phyloP scores from a whole-genome alignment of 23 red algal species.

The Agarophyton chilense region DNA sequence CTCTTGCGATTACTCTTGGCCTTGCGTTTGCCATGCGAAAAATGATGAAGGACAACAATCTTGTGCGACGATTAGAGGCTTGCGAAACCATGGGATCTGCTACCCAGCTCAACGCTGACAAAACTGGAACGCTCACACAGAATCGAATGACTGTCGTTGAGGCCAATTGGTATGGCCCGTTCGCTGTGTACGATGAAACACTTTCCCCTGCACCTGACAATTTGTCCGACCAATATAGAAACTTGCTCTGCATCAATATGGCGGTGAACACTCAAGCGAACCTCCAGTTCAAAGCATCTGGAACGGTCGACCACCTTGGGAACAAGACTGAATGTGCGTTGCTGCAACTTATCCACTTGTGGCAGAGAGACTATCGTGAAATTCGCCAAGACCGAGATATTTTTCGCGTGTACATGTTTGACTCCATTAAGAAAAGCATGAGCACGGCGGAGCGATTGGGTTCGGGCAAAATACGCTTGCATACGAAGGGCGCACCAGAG shows the following conservation, averaged over 20 bases:
- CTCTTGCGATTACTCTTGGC: slow-evolving; percentile 88
- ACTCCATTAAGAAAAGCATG: slow-evolving; percentile 87
- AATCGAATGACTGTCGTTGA: slow-evolving; percentile 92
- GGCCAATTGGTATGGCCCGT: slow-evolving; percentile 36
- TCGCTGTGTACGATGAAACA: slow-evolving; percentile 46
- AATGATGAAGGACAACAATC: slow-evolving; percentile 97
- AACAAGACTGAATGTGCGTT: slow-evolving; percentile 92
- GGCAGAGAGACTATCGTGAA: slow-evolving; percentile 59
- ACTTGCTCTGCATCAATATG: slow-evolving; percentile 43
- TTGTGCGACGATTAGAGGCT: slow-evolving; percentile 91
- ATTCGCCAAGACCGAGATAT: slow-evolving; percentile 48
- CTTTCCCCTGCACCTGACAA: slow-evolving; percentile 17
- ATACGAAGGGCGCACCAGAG: slow-evolving; percentile 91
- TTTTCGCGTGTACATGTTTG: slow-evolving; percentile 75
- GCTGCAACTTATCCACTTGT: slow-evolving; percentile 69
- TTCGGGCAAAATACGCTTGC: slow-evolving; percentile 31
- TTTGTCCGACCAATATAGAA: slow-evolving; percentile 49
- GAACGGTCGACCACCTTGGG: slow-evolving; percentile 80
- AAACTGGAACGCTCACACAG: slow-evolving; percentile 92
- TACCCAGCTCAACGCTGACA: slow-evolving; percentile 93
- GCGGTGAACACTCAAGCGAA: slow-evolving; percentile 90
- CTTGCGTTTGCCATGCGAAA: slow-evolving; percentile 96
- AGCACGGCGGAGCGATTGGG: slow-evolving; percentile 48
- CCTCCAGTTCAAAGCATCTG: slow-evolving; percentile 49
- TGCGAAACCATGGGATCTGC: slow-evolving; percentile 97